phyloP scores from a whole-genome alignment of 441 rosid genomes.

The Jatropha podagrica region DNA sequence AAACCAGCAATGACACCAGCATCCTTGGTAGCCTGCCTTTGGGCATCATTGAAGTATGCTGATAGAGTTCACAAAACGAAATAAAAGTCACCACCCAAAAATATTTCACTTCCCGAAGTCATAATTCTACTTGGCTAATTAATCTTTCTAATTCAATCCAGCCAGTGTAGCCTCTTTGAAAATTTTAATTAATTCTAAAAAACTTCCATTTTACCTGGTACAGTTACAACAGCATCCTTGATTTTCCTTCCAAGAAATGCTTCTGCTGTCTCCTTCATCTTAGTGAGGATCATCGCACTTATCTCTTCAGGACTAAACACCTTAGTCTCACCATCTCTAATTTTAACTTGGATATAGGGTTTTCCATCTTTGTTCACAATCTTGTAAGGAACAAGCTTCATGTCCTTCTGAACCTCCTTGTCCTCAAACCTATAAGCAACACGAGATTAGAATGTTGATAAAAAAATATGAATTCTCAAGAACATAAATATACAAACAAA shows the following conservation, averaged over 20 bases:
- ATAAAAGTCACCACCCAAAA: slow-evolving; percentile 35
- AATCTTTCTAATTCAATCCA: slow-evolving; percentile 45
- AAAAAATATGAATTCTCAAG: background rate
- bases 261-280: no score
- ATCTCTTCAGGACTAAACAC: no score
- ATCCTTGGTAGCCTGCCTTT: slow-evolving; percentile 17
- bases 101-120: slow-evolving; percentile 21
- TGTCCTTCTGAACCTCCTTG: slow-evolving; percentile 86
- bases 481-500: background rate
- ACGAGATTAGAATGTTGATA: background rate
- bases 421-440: slow-evolving; percentile 60
- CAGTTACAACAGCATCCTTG: slow-evolving; percentile 92
- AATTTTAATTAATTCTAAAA: background rate
- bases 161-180: slow-evolving; percentile 32
- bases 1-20: slow-evolving; percentile 14
- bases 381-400: slow-evolving; percentile 82
- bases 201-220: slow-evolving; percentile 55
- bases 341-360: slow-evolving; percentile 75
- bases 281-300: no score
- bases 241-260: slow-evolving; percentile 71
- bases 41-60: slow-evolving; percentile 20
- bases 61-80: background rate
- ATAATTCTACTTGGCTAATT: no score
- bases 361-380: slow-evolving; percentile 86
- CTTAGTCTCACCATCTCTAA: slow-evolving; percentile 21